Conservation (phyloP, 2,329 filamentous ascomycete species). For the Ceratocystis smalleyi region DNA sequence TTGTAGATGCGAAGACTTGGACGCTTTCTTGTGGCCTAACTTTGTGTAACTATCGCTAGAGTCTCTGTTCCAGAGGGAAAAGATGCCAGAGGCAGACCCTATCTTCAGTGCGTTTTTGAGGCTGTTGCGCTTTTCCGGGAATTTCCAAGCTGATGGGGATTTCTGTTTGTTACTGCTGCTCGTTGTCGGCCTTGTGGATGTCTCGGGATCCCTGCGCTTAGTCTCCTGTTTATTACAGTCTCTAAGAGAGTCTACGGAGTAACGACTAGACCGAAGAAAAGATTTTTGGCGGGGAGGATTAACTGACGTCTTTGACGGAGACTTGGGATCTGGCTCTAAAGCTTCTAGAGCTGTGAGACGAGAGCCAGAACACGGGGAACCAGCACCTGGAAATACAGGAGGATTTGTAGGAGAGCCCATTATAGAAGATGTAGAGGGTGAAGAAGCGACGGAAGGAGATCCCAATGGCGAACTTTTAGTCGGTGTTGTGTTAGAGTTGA, state of each 20-base stretch:
- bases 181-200: background rate
- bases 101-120: constrained; percentile 11
- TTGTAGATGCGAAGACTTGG: background rate
- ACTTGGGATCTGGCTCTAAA: background rate
- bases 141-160: background rate
- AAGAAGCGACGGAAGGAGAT: background rate
- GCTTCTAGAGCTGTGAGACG: background rate
- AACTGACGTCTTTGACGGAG: background rate
- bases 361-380: background rate
- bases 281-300: constrained; percentile 6
- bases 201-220: background rate
- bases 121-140: constrained; percentile 11
- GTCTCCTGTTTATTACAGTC: constrained; percentile 4
- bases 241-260: constrained; percentile 2
- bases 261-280: constrained; percentile 5
- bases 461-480: background rate
- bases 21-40: constrained; percentile 6
- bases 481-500: background rate
- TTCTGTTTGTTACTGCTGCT: constrained; percentile 3
- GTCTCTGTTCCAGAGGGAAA: constrained; percentile 8
- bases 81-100: constrained; percentile 7
- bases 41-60: constrained; percentile 4
- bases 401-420: background rate
- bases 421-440: background rate
- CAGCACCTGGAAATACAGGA: background rate